Evolutionary conservation across 495 filamentous ascomycete species (phyloP).

Genomic region (Cercophora sp.): DNA sequence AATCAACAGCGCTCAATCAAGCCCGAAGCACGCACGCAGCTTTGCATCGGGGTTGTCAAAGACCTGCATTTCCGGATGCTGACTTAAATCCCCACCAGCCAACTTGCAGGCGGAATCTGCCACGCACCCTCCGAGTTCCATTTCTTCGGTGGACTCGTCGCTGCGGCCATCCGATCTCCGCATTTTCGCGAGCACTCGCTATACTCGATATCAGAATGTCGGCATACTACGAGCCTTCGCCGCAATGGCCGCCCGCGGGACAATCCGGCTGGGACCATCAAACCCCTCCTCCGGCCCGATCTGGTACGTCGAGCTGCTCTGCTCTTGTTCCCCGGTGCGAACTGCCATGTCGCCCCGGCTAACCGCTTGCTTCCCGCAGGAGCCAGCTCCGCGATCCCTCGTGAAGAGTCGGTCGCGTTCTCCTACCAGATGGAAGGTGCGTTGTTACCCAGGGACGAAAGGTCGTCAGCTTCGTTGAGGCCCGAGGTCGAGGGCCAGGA

Average conservation of each 20-base stretch:
- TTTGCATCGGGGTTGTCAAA: not conserved
- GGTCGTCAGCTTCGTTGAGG: no score
- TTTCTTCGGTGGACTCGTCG: constrained; percentile 15
- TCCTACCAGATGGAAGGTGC: constrained; percentile 88
- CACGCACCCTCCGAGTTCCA: constrained; percentile 1
- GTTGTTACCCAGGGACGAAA: not conserved
- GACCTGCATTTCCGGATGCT: constrained; percentile 14
- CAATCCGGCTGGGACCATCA: constrained; percentile 71
- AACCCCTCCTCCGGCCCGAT: constrained; percentile 79
- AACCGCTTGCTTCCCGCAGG: constrained; percentile 57
- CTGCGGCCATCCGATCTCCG: constrained; percentile 35
- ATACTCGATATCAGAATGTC: constrained; percentile 60
- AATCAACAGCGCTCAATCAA: constrained; percentile 3
- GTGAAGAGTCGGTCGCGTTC: constrained; percentile 78
- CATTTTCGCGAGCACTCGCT: no score
- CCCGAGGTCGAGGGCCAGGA: not conserved
- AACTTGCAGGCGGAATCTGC: constrained; percentile 18
- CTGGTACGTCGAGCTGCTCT: constrained; percentile 68
- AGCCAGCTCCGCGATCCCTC: constrained; percentile 70
- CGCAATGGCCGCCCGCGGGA: constrained; percentile 65
- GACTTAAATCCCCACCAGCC: constrained; percentile 13
- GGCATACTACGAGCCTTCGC: constrained; percentile 82
- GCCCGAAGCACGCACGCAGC: constrained; percentile 18
- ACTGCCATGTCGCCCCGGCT: no score
- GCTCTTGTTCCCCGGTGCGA: no score